Base-by-base conservation (phyloP, 306 rosid genomes). In the Dalbergia cochinchinensis region DNA sequence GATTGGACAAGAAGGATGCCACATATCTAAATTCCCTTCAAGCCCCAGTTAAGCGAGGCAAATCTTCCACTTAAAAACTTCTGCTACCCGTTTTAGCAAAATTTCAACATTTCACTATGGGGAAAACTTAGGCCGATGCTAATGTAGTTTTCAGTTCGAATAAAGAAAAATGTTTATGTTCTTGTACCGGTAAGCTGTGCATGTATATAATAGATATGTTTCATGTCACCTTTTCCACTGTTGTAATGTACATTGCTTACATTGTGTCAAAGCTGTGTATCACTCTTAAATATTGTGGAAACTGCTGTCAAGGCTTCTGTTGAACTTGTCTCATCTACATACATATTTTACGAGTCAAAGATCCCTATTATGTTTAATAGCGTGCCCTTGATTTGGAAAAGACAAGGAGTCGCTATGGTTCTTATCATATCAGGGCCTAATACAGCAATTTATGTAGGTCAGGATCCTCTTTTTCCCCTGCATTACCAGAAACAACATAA, bases 401-500 rank as follows among this genome's bases (percentile, higher is more conserved):
- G 6, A 62, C 31, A 74, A 68, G 83, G 54, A 62, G 66, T 62
- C 55, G 39, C 47, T 69, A 41, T 74, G 33, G 61, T 67, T 53
- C 63, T 74, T 71, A 61, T 67, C 78, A 50, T 44, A 68, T 92
- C 88, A 87, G 79, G 97, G 98, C 88, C 83, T 92, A 75, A 94
- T 88, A 39, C 97, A 92, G 77, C 96, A 90, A 61, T 92, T 90
- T 65, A 92, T 85, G 92, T 89, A 90, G 84, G 98, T 89, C 82
- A 89, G 86, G 70, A 92, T 69, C 88, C 86, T 90, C 88, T 53
- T 90, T 75, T 83, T 90, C 85, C 87, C 88, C 98, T 90, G 96
- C 96, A 86, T 74, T 39, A 11, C 78, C 50, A 84, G 45, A 79
- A 15, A 76, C 41, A 44, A 76, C 64, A 73, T 31, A 60, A 18